Conservation (phyloP, 139 green algal species). For the Chlamydomonas sp. region DNA sequence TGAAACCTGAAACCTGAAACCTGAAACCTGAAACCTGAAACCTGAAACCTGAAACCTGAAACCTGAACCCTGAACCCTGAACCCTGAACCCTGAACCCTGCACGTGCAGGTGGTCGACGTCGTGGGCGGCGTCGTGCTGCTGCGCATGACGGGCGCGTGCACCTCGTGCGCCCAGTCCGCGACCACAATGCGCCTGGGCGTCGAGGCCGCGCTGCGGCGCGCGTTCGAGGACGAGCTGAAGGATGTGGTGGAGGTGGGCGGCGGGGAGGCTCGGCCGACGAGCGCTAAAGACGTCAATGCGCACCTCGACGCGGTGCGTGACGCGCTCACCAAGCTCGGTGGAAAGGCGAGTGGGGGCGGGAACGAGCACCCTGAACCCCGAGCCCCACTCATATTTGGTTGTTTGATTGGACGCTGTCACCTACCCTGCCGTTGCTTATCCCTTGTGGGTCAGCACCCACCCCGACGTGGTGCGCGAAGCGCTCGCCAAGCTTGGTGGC, state of each 20-base stretch:
- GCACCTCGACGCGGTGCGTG: not conserved
- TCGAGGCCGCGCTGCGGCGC: slow-evolving; percentile 63
- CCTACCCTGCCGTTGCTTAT: too few species aligned
- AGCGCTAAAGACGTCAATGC: too few species aligned
- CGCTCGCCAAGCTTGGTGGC: too few species aligned
- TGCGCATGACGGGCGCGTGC: slow-evolving; percentile 63
- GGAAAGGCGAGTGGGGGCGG: too few species aligned
- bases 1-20: slow-evolving; percentile 24
- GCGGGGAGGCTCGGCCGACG: too few species aligned
- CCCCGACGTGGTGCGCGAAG: too few species aligned
- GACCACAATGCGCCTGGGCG: slow-evolving; percentile 91
- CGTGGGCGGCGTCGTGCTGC: not conserved
- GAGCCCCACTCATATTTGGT: too few species aligned
- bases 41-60: slow-evolving; percentile 21
- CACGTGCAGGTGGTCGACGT: not conserved
- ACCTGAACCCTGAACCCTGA: slow-evolving; percentile 20
- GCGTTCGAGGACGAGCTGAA: slow-evolving; percentile 42
- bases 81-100: not conserved
- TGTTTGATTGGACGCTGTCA: too few species aligned
- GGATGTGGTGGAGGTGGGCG: slow-evolving; percentile 32
- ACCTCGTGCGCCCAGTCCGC: slow-evolving; percentile 71
- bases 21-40: not conserved
- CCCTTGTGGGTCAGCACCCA: too few species aligned
- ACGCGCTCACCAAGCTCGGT: too few species aligned
- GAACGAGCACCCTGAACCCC: too few species aligned